phyloP scores from a whole-genome alignment of 2,329 filamentous ascomycete genomes.

The Fusarium dimerum region DNA sequence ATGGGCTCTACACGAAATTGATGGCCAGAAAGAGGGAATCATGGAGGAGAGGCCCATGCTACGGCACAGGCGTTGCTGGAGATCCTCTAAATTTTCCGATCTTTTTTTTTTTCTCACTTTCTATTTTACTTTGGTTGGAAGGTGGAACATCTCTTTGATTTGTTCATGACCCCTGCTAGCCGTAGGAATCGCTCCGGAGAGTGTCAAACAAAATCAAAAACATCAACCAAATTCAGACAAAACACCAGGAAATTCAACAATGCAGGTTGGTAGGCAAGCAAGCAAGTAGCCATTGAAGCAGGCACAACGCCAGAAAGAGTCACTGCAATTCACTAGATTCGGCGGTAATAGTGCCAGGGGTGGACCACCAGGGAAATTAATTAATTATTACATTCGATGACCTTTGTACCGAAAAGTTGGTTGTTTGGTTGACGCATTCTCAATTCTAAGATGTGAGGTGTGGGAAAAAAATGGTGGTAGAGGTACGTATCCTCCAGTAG shows the following conservation, averaged over 20 bases:
- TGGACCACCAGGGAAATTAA: neutral
- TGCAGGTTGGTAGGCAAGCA: constrained; percentile 3
- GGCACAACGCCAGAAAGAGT: neutral
- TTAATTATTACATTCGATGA: neutral
- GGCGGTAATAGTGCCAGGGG: neutral
- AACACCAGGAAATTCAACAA: constrained; percentile 2
- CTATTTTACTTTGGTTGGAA: constrained; percentile 4
- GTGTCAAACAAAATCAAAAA: neutral
- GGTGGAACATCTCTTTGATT: neutral
- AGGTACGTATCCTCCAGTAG: neutral
- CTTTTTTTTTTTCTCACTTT: constrained; percentile 3
- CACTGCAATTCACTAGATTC: neutral
- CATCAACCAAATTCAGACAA: constrained; percentile 10
- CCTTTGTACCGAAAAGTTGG: neutral
- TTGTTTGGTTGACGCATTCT: neutral
- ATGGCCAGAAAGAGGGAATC: neutral
- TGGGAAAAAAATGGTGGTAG: neutral
- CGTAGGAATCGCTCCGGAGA: constrained; percentile 19
- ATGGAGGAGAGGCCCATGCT: neutral
- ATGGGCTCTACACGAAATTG: neutral
- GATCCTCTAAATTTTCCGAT: neutral
- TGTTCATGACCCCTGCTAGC: constrained; percentile 17
- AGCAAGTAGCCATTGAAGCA: neutral
- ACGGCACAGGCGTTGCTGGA: neutral
- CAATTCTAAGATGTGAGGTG: neutral